Percentiles rank a stretch among this genome's conserved stretches.
These are phyloP conservation scores for Coleophoma crateriformis DNA, from an alignment of 2,329 filamentous ascomycete genomes.

Conservation along the genomic window DNA sequence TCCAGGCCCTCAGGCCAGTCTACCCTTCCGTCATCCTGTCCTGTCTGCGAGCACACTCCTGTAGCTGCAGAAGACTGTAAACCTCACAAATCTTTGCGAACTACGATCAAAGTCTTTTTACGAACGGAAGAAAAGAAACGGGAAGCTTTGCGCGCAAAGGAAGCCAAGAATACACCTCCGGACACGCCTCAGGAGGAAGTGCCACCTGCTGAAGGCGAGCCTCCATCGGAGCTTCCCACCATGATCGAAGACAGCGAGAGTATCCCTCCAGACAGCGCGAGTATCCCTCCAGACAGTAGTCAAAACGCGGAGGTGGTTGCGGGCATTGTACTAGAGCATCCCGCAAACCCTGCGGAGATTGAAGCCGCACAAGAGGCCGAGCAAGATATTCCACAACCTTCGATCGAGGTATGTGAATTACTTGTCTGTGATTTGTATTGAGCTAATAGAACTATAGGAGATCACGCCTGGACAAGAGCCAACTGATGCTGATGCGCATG, in stretches of 20 bases:
- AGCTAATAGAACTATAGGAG: slow-evolving; percentile 21
- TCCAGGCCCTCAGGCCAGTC: slow-evolving; percentile 56
- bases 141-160: slow-evolving; percentile 51
- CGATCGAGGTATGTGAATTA: slow-evolving; percentile 27
- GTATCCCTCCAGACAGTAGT: slow-evolving; percentile 4
- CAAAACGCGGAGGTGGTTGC: slow-evolving; percentile 5
- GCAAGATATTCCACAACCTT: slow-evolving; percentile 30
- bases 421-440: not conserved
- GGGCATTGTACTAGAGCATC: not conserved
- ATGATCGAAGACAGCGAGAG: not conserved
- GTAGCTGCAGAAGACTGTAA: slow-evolving; percentile 83
- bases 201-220: slow-evolving; percentile 12
- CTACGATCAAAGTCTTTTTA: slow-evolving; percentile 86
- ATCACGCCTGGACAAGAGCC: slow-evolving; percentile 26
- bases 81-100: slow-evolving; percentile 83
- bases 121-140: slow-evolving; percentile 89
- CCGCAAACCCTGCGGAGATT: slow-evolving; percentile 3
- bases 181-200: slow-evolving; percentile 18
- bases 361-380: slow-evolving; percentile 16
- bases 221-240: slow-evolving; percentile 5
- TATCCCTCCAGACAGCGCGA: slow-evolving; percentile 1
- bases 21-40: slow-evolving; percentile 72
- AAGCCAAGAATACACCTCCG: slow-evolving; percentile 30
- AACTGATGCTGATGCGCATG: slow-evolving; percentile 14
- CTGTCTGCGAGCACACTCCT: slow-evolving; percentile 88